Percentiles rank a stretch among this genome's conserved stretches.
Conservation (phyloP, 2,329 filamentous ascomycete genomes). For the Pyrenochaeta sp. region DNA sequence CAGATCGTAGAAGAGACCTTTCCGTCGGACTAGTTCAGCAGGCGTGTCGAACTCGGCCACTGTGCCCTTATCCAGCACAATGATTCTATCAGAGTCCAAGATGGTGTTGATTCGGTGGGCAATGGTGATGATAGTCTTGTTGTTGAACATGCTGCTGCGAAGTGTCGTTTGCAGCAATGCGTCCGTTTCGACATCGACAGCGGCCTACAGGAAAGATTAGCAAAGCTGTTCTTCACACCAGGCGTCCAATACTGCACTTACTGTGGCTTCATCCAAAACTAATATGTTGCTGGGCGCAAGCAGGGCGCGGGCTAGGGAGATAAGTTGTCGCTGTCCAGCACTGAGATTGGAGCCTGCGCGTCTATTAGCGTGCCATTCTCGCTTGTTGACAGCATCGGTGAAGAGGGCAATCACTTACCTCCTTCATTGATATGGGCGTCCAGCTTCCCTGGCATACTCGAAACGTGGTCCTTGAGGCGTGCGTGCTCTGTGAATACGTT, state of each 20-base stretch:
- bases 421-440: constrained; percentile 93
- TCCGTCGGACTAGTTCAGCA: constrained; percentile 74
- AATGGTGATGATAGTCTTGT: constrained; percentile 97
- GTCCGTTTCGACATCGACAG: constrained; percentile 74
- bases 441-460: constrained; percentile 84
- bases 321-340: constrained; percentile 90
- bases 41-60: constrained; percentile 95
- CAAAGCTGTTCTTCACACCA: no score
- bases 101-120: constrained; percentile 99
- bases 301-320: constrained; percentile 91
- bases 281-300: constrained; percentile 96
- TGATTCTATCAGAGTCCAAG: constrained; percentile 83
- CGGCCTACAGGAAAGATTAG: no score
- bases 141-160: constrained; percentile 74
- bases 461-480: constrained; percentile 87
- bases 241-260: constrained; percentile 53
- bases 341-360: constrained; percentile 86
- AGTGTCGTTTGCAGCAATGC: constrained; percentile 69
- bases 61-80: constrained; percentile 88
- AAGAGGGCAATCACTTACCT: constrained; percentile 65
- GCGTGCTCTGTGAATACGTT: constrained; percentile 74
- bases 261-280: constrained; percentile 95
- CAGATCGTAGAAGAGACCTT: constrained; percentile 85
- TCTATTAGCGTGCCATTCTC: constrained; percentile 3
- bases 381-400: neutral